phyloP scores from a whole-genome alignment of 2,329 filamentous ascomycete species.

The Colletotrichum acutatum region DNA sequence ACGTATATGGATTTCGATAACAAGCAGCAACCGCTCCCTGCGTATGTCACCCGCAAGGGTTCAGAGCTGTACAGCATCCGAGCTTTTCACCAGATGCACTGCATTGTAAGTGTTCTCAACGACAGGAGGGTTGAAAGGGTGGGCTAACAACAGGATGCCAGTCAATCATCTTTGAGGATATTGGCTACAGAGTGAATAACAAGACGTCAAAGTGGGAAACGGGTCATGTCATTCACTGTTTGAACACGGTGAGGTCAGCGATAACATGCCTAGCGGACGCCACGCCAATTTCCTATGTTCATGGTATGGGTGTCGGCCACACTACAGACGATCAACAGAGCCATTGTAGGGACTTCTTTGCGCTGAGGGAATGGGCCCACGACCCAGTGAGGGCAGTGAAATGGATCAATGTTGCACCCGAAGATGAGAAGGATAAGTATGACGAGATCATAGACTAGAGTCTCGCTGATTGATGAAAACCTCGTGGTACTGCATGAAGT shows the following conservation, averaged over 20 bases:
- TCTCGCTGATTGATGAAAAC: no score
- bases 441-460: neutral
- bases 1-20: conserved; percentile 25
- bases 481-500: no score
- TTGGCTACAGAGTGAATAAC: conserved; percentile 19
- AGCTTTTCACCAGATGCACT: conserved; percentile 29
- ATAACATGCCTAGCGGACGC: conserved; percentile 23
- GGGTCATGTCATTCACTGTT: conserved; percentile 24
- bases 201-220: conserved; percentile 25
- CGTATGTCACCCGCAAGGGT: conserved; percentile 12
- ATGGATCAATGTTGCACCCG: conserved; percentile 18
- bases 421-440: conserved; percentile 24
- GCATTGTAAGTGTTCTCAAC: neutral
- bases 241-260: conserved; percentile 18
- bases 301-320: conserved; percentile 27
- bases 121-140: rapidly evolving
- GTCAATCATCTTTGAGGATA: conserved; percentile 25
- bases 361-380: conserved; percentile 25
- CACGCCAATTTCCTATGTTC: conserved; percentile 17
- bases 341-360: conserved; percentile 25
- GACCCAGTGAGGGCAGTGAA: conserved; percentile 6
- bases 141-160: neutral
- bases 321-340: conserved; percentile 23
- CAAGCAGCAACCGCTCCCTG: neutral
- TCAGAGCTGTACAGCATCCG: conserved; percentile 27